Evolutionary conservation across 768 basidiomycete genomes (phyloP).

Genomic region (Amanita exitialis): DNA sequence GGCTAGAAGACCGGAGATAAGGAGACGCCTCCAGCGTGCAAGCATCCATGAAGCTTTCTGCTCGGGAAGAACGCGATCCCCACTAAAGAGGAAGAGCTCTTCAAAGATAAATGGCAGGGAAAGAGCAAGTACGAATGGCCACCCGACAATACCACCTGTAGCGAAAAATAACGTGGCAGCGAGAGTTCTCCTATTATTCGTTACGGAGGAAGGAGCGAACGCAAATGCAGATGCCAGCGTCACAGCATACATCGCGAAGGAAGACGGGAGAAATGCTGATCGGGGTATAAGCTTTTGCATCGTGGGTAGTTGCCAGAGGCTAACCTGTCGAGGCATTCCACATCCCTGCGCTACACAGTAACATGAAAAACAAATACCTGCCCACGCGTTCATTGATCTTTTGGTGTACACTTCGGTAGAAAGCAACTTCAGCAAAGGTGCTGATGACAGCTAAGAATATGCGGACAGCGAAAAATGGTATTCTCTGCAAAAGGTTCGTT

Average conservation of each 20-base stretch:
- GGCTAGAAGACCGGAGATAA: constrained; percentile 44
- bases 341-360: constrained; percentile 85
- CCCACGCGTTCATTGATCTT: constrained; percentile 84
- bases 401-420: constrained; percentile 75
- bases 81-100: constrained; percentile 72
- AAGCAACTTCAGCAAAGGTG: constrained; percentile 66
- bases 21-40: constrained; percentile 49
- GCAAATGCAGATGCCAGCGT: constrained; percentile 70
- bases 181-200: constrained; percentile 46
- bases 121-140: constrained; percentile 91
- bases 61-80: constrained; percentile 47
- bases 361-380: constrained; percentile 86
- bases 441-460: constrained; percentile 68
- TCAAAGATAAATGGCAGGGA: constrained; percentile 86
- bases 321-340: constrained; percentile 84
- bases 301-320: constrained; percentile 10
- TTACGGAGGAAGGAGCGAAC: constrained; percentile 44
- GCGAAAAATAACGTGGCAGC: constrained; percentile 66
- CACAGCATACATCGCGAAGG: constrained; percentile 89
- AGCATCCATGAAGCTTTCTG: constrained; percentile 42
- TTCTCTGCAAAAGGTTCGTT: constrained; percentile 38
- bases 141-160: constrained; percentile 80
- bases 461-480: constrained; percentile 82
- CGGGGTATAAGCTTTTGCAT: constrained; percentile 6
- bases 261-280: constrained; percentile 86